Base-by-base conservation (phyloP, 106 monocot genomes). In the Platanthera guangdongensis region DNA sequence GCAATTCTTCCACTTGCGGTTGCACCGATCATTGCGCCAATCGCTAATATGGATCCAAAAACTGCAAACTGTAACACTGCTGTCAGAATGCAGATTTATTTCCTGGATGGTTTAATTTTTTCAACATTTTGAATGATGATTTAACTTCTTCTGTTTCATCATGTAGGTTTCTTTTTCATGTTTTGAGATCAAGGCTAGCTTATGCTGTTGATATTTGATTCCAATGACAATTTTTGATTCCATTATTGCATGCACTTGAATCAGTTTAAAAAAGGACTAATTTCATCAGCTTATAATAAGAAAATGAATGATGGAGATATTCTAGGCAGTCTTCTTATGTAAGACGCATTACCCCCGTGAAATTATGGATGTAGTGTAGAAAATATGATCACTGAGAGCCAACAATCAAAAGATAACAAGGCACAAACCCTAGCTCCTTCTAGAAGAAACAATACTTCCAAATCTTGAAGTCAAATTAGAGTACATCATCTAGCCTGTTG, bases 11-110 rank as follows among this genome's bases (percentile, higher is more conserved):
- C 67, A 39, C 67, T 67, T 67, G 67, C 39, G 32, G 32, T 67
- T 67, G 67, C 67, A 9, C 67, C 67, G 12, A 67, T 39, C 67
- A 67, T 67, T 2, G 67, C 67, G 12, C 67, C 67, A 39, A 67
- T 67, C 32, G 67, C 32, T 67, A 67, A 30, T 67, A 67, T 67
- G 67, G 67, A 67, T 67, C 67, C 67, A 67, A 67, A 25, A 30
- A 67, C 39, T 30, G 67, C 67, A 67, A 67, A 67, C 67, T 67
- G 67, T 25, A 39, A 67, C 16, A 39, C 22, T 67, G 13, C 12
- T 67, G 67, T 67, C 4, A 67, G 7, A 67, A 39, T 30, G 32
- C 12, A 67, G 14, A 60, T 60, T 60, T 6, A 19, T 60, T 19
- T 22, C 6, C 59, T 39, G 39, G 21, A 7, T 60, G 6, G 6